phyloP scores from a whole-genome alignment of 768 basidiomycete genomes.

The Psilocybe cubensis region DNA sequence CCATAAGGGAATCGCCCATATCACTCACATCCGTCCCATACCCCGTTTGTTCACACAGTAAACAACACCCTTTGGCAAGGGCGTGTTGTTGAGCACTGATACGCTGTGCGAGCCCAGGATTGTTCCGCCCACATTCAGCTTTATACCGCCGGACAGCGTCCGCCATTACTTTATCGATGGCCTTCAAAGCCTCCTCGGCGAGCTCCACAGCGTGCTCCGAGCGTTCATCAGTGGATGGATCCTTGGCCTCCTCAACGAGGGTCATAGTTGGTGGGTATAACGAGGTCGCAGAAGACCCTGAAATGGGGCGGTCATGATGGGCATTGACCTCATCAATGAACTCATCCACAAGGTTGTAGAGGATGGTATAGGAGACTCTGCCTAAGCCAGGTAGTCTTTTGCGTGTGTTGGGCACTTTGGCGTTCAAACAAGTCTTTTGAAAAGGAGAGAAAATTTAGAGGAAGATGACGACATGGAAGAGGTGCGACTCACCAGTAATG shows the following conservation, averaged over 20 bases:
- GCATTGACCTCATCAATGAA: slow-evolving; percentile 48
- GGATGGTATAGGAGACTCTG: slow-evolving; percentile 40
- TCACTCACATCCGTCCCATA: slow-evolving; percentile 45
- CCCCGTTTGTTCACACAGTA: slow-evolving; percentile 50
- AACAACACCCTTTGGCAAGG: slow-evolving; percentile 43
- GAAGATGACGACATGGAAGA: not conserved
- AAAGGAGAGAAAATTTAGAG: slow-evolving; percentile 1
- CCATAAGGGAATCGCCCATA: slow-evolving; percentile 42
- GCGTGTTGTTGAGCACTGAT: slow-evolving; percentile 42
- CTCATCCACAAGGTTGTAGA: slow-evolving; percentile 46
- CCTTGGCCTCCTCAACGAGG: slow-evolving; percentile 48
- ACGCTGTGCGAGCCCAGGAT: slow-evolving; percentile 31
- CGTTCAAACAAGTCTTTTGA: slow-evolving; percentile 36
- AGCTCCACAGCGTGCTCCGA: slow-evolving; percentile 37
- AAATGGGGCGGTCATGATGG: slow-evolving; percentile 46
- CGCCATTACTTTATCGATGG: slow-evolving; percentile 41
- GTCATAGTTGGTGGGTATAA: slow-evolving; percentile 43
- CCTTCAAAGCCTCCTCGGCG: slow-evolving; percentile 37
- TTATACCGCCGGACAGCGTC: slow-evolving; percentile 42
- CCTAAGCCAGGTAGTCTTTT: slow-evolving; percentile 41
- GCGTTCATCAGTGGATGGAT: slow-evolving; percentile 42
- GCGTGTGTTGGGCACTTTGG: slow-evolving; percentile 40
- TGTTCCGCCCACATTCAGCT: slow-evolving; percentile 38
- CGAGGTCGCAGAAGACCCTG: slow-evolving; percentile 28
- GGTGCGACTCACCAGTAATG: slow-evolving; percentile 36